These are phyloP conservation scores for Chrysosporium keratinophilum DNA, from an alignment of 2,329 filamentous ascomycete genomes.

Conservation along the genomic window DNA sequence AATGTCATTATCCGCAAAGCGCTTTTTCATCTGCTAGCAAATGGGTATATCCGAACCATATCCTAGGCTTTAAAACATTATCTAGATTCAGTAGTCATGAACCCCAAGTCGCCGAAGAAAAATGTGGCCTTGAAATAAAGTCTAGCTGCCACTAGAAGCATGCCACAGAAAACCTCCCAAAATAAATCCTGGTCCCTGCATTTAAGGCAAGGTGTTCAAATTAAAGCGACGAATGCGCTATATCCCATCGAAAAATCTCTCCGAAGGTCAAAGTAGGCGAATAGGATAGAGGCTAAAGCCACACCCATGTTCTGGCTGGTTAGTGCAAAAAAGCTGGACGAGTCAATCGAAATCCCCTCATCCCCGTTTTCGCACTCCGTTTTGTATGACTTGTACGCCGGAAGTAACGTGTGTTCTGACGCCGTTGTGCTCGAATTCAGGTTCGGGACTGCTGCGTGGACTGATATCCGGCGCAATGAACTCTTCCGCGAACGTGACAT, in stretches of 20 bases:
- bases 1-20: too few species aligned
- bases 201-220: not conserved
- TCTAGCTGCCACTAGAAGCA: not conserved
- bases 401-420: constrained; percentile 1
- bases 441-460: constrained; percentile 48
- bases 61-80: not conserved
- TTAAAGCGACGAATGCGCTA: not conserved
- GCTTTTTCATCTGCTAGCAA: not conserved
- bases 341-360: not conserved
- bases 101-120: not conserved
- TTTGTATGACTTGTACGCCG: not conserved
- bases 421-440: constrained; percentile 43
- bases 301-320: not conserved
- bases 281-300: not conserved
- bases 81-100: not conserved
- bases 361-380: constrained; percentile 2
- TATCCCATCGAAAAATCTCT: not conserved
- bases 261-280: not conserved
- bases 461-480: constrained; percentile 59
- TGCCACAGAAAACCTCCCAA: not conserved
- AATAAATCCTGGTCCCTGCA: not conserved
- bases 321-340: not conserved
- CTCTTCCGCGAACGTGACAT: constrained; percentile 60
- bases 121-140: not conserved
- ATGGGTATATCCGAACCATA: constrained; percentile 5